Percentiles rank a stretch among this genome's conserved stretches.
Evolutionary conservation across 345 rosid genomes (phyloP).

Genomic region (Eucalyptus curtisii): DNA sequence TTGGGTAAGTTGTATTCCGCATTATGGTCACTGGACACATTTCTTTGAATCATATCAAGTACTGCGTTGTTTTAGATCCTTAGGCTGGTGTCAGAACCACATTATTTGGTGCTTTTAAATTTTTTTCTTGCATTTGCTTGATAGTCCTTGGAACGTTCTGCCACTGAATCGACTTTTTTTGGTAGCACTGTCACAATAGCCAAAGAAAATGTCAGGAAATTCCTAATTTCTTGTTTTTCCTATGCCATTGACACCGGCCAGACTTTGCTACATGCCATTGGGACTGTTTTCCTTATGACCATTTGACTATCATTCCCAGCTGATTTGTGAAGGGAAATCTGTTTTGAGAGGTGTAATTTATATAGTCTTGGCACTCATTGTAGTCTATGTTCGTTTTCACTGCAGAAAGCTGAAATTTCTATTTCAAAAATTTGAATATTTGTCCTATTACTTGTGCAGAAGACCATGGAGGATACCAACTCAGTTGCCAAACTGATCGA

Average conservation of each 20-base stretch:
- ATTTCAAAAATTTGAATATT: neutral
- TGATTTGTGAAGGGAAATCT: neutral
- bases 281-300: neutral
- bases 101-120: neutral
- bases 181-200: neutral
- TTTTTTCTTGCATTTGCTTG: neutral
- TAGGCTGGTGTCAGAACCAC: neutral
- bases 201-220: neutral
- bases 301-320: neutral
- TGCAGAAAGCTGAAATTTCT: neutral
- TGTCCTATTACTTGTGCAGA: neutral
- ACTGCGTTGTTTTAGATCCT: neutral
- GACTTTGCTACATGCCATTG: neutral
- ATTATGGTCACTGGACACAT: neutral
- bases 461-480: conserved; percentile 55
- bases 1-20: neutral
- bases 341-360: neutral
- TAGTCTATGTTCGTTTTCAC: neutral
- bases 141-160: neutral
- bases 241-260: neutral
- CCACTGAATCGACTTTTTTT: neutral
- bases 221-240: neutral
- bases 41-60: neutral
- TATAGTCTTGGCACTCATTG: neutral
- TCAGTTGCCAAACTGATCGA: conserved; percentile 75